Base-by-base conservation (phyloP, 495 filamentous ascomycete species). In the Podospora pseudopauciseta region DNA sequence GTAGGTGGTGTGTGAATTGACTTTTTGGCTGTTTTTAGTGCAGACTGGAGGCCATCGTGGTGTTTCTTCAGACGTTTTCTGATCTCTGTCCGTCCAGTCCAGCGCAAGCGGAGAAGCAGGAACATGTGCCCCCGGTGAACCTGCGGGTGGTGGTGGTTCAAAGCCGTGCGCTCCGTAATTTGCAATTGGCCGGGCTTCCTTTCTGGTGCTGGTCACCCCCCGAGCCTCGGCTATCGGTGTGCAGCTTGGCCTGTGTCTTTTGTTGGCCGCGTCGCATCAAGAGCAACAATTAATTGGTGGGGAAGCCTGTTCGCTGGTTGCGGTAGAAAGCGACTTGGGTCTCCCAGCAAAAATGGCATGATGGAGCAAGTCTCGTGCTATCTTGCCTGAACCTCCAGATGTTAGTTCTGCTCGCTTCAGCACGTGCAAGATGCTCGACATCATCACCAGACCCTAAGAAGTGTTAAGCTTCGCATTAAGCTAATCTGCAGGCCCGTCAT, bases 171-270 rank as follows among this genome's bases (percentile, higher is more conserved):
- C n/a, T 57, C 61, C 30, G 30, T 32, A 18, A 49, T 49, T 49
- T 49, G 39, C 39, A 49, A 49, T 49, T 49, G 39, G 39, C 39
- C 2, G 39, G 39, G 5, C 39, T 49, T 49, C 9, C 39, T 49
- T 49, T 49, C 39, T 49, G 39, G 0, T 49, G 39, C 39, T 49
- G 39, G 39, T 49, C 39, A 18, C 39, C 39, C 55, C 55, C n/a
- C 55, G 55, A 58, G 55, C 55, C 55, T 58, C 55, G 55, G 55
- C 55, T 58, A 58, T 58, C 55, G 55, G 55, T 58, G 55, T 9
- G 23, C 55, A 11, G n/a, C 55, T 58, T 58, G 55, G 55, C 55
- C n/a, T 58, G 23, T 58, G 23, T 49, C 39, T 49, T 49, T 49
- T 49, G 0, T 1, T 23, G 9, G 39, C 9, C 39, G 39, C 39